phyloP scores from a whole-genome alignment of 2,329 filamentous ascomycete genomes.

The Aspergillus felis region DNA sequence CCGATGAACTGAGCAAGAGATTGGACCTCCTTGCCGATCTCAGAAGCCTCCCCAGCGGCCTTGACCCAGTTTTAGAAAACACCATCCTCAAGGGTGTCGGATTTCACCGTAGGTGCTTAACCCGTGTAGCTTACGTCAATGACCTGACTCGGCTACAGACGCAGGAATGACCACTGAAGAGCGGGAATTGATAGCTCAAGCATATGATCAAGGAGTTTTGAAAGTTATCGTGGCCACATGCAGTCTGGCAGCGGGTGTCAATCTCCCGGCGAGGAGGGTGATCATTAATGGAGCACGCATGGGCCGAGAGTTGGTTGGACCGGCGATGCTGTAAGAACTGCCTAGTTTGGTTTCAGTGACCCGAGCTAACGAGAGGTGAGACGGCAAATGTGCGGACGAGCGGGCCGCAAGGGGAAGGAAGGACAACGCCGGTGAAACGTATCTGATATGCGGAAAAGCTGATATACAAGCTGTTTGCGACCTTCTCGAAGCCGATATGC shows the following conservation, averaged over 20 bases:
- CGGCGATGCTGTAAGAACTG: conserved; percentile 61
- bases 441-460: conserved; percentile 65
- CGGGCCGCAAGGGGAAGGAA: conserved; percentile 77
- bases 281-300: conserved; percentile 72
- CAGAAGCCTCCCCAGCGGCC: conserved; percentile 60
- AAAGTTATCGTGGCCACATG: conserved; percentile 74
- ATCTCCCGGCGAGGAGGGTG: conserved; percentile 67
- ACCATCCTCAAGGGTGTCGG: conserved; percentile 65
- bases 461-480: conserved; percentile 68
- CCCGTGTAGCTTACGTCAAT: background rate
- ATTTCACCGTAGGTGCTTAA: conserved; percentile 62
- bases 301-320: conserved; percentile 72
- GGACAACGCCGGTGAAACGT: conserved; percentile 72
- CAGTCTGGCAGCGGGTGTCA: conserved; percentile 78
- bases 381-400: conserved; percentile 74
- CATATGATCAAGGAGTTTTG: conserved; percentile 65
- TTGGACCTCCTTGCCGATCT: conserved; percentile 64
- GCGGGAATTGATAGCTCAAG: conserved; percentile 65
- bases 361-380: conserved; percentile 31
- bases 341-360: background rate
- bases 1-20: conserved; percentile 53
- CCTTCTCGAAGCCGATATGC: conserved; percentile 68
- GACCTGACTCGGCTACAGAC: conserved; percentile 31
- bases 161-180: conserved; percentile 66
- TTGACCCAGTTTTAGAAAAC: conserved; percentile 63